Percentiles rank a stretch among this genome's conserved stretches.
Conservation (phyloP, 371 early-diverging fungal genomes). For the Mortierella sp. region DNA sequence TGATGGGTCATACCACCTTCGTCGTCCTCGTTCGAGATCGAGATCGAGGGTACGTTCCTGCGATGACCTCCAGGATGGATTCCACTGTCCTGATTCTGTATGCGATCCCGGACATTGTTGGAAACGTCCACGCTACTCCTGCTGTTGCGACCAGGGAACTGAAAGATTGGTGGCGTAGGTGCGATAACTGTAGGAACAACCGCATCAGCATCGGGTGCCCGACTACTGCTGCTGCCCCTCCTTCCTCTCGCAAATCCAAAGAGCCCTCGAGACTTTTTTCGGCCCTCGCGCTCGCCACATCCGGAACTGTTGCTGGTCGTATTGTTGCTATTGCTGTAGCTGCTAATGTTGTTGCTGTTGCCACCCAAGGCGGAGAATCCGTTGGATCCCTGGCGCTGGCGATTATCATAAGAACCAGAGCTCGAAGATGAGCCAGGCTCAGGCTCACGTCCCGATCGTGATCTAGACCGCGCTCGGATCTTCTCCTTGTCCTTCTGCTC, state of each 20-base stretch:
- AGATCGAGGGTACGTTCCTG: conserved; percentile 45
- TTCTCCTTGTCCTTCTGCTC: conserved; percentile 1
- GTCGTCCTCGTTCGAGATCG: conserved; percentile 30
- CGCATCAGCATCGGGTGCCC: conserved; percentile 10
- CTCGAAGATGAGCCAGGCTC: neutral
- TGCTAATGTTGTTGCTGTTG: conserved; percentile 10
- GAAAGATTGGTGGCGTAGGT: conserved; percentile 1
- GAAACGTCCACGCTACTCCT: conserved; percentile 31
- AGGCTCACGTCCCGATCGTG: conserved; percentile 19
- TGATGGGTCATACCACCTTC: neutral
- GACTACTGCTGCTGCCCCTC: conserved; percentile 13
- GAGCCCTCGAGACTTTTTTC: conserved; percentile 29
- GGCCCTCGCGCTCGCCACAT: conserved; percentile 22
- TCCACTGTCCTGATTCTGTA: neutral
- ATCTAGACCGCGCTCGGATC: conserved; percentile 19
- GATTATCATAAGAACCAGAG: neutral
- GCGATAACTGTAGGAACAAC: conserved; percentile 1
- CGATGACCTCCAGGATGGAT: conserved; percentile 17
- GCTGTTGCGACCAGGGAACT: conserved; percentile 9
- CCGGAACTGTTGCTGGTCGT: neutral
- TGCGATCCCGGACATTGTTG: neutral
- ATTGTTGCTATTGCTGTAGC: neutral
- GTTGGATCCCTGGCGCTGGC: conserved; percentile 5
- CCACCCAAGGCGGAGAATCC: conserved; percentile 22
- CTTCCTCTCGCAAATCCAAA: conserved; percentile 42